Conservation (phyloP, 1,284 basidiomycete genomes). For the Microbotryum saponariae region DNA sequence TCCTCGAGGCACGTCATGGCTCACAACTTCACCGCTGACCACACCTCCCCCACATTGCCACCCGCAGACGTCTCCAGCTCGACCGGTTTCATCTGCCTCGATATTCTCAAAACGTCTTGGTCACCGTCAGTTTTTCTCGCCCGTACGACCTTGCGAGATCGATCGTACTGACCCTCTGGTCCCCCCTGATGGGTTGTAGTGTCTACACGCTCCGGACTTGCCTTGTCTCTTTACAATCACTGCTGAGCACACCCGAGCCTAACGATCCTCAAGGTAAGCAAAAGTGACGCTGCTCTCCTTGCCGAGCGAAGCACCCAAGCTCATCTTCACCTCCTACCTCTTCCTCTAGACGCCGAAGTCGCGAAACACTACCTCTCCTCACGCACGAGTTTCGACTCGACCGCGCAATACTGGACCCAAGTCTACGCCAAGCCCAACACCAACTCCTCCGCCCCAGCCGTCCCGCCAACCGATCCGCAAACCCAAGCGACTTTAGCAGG, state of each 20-base stretch:
- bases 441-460: neutral
- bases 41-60: neutral
- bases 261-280: conserved; percentile 97
- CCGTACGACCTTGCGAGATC: neutral
- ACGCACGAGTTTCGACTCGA: conserved; percentile 77
- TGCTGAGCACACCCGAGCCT: conserved; percentile 93
- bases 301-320: conserved; percentile 81
- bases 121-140: conserved; percentile 34
- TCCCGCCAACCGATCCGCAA: conserved; percentile 1
- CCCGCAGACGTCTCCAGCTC: conserved; percentile 63
- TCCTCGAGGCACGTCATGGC: no score
- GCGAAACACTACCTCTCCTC: conserved; percentile 93
- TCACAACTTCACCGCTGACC: no score
- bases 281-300: conserved; percentile 88
- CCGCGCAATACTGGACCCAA: conserved; percentile 83
- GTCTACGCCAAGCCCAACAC: conserved; percentile 43
- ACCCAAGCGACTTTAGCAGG: conserved; percentile 44
- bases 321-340: no score
- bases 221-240: conserved; percentile 86
- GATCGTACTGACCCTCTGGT: no score
- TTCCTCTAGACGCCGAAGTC: conserved; percentile 67
- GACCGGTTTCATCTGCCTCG: conserved; percentile 81
- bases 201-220: conserved; percentile 81
- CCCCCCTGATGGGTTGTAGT: neutral
- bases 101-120: conserved; percentile 52